Conservation (phyloP, 1,139 yeast species). For the Pichia terricola region DNA sequence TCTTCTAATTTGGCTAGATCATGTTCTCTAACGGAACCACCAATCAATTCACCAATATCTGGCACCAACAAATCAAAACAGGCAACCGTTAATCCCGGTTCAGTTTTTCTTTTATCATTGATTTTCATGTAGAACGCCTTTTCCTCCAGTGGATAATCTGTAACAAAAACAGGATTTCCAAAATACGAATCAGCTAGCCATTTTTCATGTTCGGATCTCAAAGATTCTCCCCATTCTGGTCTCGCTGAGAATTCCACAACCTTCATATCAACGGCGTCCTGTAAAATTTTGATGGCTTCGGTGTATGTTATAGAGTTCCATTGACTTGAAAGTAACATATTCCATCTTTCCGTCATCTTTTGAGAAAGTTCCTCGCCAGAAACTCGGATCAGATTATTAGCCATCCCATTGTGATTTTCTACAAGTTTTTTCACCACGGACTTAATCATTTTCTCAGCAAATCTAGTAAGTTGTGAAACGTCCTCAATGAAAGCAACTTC, state of each 20-base stretch:
- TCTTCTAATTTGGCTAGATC: constrained; percentile 35
- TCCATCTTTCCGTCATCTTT: constrained; percentile 33
- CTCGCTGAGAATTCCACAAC: constrained; percentile 23
- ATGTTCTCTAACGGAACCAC: constrained; percentile 90
- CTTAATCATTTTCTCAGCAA: constrained; percentile 65
- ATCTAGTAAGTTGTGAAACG: constrained; percentile 49
- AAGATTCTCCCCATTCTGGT: constrained; percentile 60
- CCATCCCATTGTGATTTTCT: constrained; percentile 26
- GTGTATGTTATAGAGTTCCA: constrained; percentile 75
- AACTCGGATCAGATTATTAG: constrained; percentile 37
- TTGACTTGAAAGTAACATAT: constrained; percentile 23
- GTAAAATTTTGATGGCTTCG: constrained; percentile 55
- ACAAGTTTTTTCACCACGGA: constrained; percentile 36
- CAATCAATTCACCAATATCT: constrained; percentile 90
- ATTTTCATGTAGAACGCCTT: constrained; percentile 91
- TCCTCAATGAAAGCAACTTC: constrained; percentile 63
- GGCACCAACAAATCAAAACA: constrained; percentile 88
- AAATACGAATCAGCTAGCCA: constrained; percentile 70
- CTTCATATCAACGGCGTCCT: constrained; percentile 22
- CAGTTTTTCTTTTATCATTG: constrained; percentile 26
- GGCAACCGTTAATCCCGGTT: constrained; percentile 49
- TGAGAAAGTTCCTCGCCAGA: constrained; percentile 26
- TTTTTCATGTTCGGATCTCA: constrained; percentile 84
- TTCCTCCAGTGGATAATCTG: constrained; percentile 68
- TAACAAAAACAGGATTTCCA: constrained; percentile 74